These are phyloP conservation scores for Candida silvatica DNA, from an alignment of 805 yeast genomes.

Conservation along the genomic window DNA sequence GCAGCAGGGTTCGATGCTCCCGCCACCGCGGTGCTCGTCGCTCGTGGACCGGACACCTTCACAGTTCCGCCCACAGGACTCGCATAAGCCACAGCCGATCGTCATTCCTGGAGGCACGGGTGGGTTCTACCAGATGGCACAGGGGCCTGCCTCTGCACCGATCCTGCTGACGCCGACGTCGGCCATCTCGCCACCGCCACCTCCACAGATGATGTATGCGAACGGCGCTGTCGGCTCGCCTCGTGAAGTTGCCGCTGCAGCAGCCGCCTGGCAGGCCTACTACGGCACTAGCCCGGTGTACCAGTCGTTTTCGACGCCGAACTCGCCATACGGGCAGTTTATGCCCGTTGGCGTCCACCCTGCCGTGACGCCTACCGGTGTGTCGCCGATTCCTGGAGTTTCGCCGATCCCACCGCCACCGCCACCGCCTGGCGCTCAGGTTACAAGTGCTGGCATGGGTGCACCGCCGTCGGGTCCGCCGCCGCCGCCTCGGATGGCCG, in stretches of 20 bases:
- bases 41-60: conserved; percentile 8
- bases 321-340: conserved; percentile 5
- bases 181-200: neutral
- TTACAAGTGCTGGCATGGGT: too few species aligned
- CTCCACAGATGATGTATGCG: neutral
- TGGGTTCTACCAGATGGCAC: too few species aligned
- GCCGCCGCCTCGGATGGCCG: too few species aligned
- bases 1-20: conserved; percentile 18
- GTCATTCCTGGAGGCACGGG: conserved; percentile 12
- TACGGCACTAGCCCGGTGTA: neutral
- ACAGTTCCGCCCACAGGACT: conserved; percentile 21
- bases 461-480: too few species aligned
- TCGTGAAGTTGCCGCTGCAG: too few species aligned
- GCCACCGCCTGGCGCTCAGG: too few species aligned
- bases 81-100: conserved; percentile 24
- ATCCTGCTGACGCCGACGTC: conserved; percentile 5
- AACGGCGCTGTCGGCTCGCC: neutral
- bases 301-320: conserved; percentile 4
- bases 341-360: too few species aligned
- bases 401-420: too few species aligned
- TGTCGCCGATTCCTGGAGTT: too few species aligned
- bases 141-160: too few species aligned
- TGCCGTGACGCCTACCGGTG: too few species aligned
- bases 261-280: conserved; percentile 1
- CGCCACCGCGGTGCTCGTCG: conserved; percentile 22